A percentile compares a stretch with the other conserved stretches of the same genome.
Conservation (phyloP, 2,329 filamentous ascomycete genomes). For the Leptographium radiaticola region DNA sequence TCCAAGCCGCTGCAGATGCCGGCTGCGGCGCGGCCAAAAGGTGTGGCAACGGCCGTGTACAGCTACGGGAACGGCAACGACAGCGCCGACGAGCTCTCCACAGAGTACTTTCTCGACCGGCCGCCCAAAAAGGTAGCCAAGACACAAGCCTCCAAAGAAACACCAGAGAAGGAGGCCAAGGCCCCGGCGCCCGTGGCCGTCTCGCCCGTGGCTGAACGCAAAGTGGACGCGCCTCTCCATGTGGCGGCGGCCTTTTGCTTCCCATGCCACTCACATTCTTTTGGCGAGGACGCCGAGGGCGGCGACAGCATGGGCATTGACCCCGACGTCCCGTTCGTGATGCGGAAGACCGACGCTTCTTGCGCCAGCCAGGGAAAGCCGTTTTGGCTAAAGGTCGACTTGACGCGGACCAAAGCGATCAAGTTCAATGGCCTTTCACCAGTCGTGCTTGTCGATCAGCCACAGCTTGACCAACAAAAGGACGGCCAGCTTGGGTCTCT, state of each 20-base stretch:
- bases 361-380: neutral
- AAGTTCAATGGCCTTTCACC: neutral
- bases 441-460: neutral
- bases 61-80: neutral
- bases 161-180: neutral
- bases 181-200: neutral
- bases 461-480: neutral
- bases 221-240: neutral
- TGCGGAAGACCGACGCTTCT: neutral
- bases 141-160: neutral
- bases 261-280: neutral
- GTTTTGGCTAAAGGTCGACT: conserved; percentile 2
- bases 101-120: neutral
- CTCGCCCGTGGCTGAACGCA: neutral
- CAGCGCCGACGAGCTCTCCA: conserved; percentile 8
- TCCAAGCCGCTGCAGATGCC: neutral
- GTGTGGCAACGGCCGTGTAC: neutral
- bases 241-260: conserved; percentile 4
- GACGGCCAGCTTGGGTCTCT: neutral
- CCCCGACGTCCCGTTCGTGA: neutral
- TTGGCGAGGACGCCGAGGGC: neutral
- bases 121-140: neutral
- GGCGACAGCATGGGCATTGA: neutral
- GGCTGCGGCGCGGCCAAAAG: neutral
- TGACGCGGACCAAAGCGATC: neutral